A percentile compares a stretch with the other conserved stretches of the same genome.
These are phyloP conservation scores for Metschnikowia arizonensis DNA, from an alignment of 805 yeast species.

Conservation along the genomic window DNA sequence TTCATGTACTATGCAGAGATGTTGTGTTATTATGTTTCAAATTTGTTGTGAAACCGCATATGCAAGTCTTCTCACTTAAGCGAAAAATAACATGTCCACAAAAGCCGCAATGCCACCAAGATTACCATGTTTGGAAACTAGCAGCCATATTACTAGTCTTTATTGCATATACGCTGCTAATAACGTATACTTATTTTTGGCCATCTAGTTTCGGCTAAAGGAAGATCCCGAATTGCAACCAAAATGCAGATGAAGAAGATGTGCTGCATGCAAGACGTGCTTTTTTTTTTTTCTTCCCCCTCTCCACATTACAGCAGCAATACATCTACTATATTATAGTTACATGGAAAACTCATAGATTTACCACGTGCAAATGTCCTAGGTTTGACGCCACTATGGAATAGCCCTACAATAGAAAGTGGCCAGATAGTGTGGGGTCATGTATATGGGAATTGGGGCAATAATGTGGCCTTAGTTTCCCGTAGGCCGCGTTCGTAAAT, in stretches of 20 bases:
- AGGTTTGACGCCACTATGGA: background rate
- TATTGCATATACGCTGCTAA: background rate
- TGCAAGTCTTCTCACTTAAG: conserved; percentile 1
- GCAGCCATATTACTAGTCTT: background rate
- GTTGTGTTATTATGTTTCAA: conserved; percentile 5
- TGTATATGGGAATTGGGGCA: background rate
- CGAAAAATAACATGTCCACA: background rate
- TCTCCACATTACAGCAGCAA: background rate
- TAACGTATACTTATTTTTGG: too few relatives aligned
- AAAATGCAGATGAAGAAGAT: background rate
- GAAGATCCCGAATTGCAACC: background rate
- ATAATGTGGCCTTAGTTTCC: background rate
- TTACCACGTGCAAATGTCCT: background rate
- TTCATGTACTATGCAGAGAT: background rate
- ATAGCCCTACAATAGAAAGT: background rate
- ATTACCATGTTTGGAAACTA: too few relatives aligned
- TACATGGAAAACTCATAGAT: too few relatives aligned
- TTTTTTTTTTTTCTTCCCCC: background rate
- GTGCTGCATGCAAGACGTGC: conserved; percentile 3
- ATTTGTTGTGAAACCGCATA: conserved; percentile 6
- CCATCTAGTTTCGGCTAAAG: background rate
- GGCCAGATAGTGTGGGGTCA: background rate
- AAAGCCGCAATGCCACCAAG: background rate
- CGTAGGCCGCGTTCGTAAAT: background rate
- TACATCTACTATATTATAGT: too few relatives aligned